Percentiles rank a stretch among this genome's conserved stretches.
Conservation (phyloP, 352 stramenopile species). For the Globisporangium heterothallicum region DNA sequence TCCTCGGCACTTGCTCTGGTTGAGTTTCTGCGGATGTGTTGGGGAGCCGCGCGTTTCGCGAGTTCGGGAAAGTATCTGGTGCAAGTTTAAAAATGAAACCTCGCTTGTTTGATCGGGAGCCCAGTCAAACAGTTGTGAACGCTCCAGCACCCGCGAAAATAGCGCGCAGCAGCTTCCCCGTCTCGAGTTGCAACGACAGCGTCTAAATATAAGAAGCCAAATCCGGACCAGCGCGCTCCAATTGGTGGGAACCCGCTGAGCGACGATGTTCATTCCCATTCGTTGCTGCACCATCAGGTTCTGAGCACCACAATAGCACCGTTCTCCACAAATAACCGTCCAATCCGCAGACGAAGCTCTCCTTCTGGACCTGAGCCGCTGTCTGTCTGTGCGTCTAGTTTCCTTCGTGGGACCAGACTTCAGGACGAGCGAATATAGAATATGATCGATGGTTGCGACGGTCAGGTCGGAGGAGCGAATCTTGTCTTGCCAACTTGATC, state of each 20-base stretch:
- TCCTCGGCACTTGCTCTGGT: not conserved
- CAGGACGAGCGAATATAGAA: not conserved
- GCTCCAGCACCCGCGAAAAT: constrained; percentile 14
- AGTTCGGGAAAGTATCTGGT: constrained; percentile 28
- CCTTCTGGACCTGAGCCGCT: too few relatives aligned
- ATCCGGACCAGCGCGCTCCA: constrained; percentile 1
- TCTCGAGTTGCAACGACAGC: constrained; percentile 1
- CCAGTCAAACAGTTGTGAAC: constrained; percentile 3
- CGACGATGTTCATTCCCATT: constrained; percentile 2
- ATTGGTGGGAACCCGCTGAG: constrained; percentile 5
- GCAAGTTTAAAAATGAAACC: constrained; percentile 76
- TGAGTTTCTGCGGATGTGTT: constrained; percentile 8
- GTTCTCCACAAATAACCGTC: not conserved
- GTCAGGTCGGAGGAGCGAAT: not conserved
- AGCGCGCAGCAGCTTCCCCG: not conserved
- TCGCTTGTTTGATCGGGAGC: constrained; percentile 10
- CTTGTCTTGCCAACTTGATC: not conserved
- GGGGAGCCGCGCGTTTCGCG: constrained; percentile 24
- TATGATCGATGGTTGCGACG: not conserved
- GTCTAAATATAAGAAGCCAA: constrained; percentile 6
- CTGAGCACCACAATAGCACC: not conserved
- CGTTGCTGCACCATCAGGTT: not conserved
- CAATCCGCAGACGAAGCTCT: not conserved
- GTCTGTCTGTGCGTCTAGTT: too few relatives aligned
- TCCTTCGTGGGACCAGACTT: too few relatives aligned